Base-by-base conservation (phyloP, 768 basidiomycete species). In the Boletus vermiculosoides region DNA sequence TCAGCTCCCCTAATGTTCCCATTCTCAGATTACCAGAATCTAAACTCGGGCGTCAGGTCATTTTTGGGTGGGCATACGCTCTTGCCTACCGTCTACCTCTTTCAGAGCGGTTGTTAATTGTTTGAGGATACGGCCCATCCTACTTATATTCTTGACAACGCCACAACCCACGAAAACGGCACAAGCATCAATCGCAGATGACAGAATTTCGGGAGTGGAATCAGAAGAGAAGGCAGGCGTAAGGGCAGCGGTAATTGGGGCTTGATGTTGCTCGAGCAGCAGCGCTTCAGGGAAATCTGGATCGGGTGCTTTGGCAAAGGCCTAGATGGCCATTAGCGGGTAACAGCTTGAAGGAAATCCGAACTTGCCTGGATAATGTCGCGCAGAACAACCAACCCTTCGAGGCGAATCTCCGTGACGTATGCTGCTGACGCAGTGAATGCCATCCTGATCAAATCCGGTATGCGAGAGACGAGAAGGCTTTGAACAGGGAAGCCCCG, bases 401-500 rank as follows among this genome's bases (percentile, higher is more conserved):
- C 91, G 28, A 98, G 74, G 34, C 96, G 83, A 59, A 98, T 98
- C 69, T 98, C 94, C 10, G 92, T 94, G 33, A 98, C 94, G 68
- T 97, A 92, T 5, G 97, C 94, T 0, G 96, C 92, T 16, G 94
- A 94, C 0, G 97, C 95, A 13, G 93, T 96, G 70, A 99, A 98
- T 0, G 97, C 96, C 88, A 98, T 97, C 74, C 83, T 92, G 73
- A 99, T 96, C 55, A 99, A 77, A 73, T 99, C 97, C 7, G 90
- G 86, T 9, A 98, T 85, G 20, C 94, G 84, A 18, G 89, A 87
- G 39, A 91, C 88, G 18, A 99, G 78, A 45, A 98, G 77, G 1
- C 84, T 83, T 8, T 81, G 76, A 4, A 79, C 68, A 3, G 82
- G 74, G 8, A 90, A 61, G 1, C 89, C 87, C 25, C 80, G 76